These are phyloP conservation scores for Huntiella omanensis DNA, from an alignment of 2,329 filamentous ascomycete genomes.

Conservation along the genomic window DNA sequence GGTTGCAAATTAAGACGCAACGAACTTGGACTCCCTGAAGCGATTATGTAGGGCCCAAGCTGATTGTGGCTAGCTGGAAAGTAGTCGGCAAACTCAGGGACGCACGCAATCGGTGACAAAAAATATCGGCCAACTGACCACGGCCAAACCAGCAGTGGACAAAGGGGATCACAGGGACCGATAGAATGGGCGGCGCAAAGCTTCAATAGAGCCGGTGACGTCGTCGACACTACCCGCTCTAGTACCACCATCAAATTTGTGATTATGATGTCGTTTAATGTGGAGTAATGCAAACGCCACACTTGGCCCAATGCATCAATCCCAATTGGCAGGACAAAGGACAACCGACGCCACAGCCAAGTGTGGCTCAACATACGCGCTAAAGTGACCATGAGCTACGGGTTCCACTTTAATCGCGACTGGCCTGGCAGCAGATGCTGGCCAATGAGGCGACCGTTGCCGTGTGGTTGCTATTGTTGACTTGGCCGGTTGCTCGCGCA, in stretches of 20 bases:
- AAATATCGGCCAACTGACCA: too few relatives aligned
- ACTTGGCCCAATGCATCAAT: background rate
- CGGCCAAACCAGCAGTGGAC: too few relatives aligned
- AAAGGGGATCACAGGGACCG: background rate
- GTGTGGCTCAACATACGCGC: conserved; percentile 5
- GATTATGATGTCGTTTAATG: background rate
- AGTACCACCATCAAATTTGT: conserved; percentile 8
- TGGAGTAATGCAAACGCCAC: conserved; percentile 9
- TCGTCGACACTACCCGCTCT: background rate
- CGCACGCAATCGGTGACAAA: too few relatives aligned
- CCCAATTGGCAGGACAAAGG: background rate
- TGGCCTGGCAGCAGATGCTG: conserved; percentile 2
- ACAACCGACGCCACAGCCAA: conserved; percentile 3
- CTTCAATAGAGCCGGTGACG: background rate
- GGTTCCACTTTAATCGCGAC: conserved; percentile 11
- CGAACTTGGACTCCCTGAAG: conserved; percentile 6
- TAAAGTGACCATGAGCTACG: background rate
- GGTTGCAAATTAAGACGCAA: conserved; percentile 8
- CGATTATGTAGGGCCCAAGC: conserved; percentile 3
- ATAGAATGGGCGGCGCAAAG: background rate
- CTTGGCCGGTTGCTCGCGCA: conserved; percentile 11
- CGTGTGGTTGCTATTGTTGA: conserved; percentile 37
- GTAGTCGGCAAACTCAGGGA: too few relatives aligned
- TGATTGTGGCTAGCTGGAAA: background rate
- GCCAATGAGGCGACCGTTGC: conserved; percentile 35